These are phyloP conservation scores for Bimuria novae-zelandiae DNA, from an alignment of 2,329 filamentous ascomycete species.

Conservation along the genomic window DNA sequence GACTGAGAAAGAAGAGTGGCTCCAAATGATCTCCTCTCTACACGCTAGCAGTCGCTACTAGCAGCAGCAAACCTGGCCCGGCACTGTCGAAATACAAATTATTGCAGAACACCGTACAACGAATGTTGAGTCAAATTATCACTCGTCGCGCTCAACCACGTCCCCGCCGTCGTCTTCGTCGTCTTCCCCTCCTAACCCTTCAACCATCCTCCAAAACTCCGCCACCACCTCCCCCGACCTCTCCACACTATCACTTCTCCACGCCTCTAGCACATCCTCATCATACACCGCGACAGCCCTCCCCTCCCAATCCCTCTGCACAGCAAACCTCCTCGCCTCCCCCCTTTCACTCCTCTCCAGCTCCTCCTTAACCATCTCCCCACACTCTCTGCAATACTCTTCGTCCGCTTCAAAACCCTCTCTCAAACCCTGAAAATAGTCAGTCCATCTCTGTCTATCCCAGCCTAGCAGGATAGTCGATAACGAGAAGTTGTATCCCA, in stretches of 20 bases:
- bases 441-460: neutral
- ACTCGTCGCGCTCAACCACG: neutral
- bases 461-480: neutral
- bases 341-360: neutral
- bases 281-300: neutral
- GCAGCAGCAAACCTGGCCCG: no score
- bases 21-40: neutral
- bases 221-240: neutral
- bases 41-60: neutral
- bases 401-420: neutral
- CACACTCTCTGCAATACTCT: neutral
- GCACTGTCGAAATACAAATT: no score
- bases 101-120: no score
- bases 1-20: neutral
- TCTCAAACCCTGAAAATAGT: neutral
- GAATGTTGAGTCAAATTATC: no score
- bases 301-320: neutral
- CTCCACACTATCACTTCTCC: neutral
- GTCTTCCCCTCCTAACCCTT: neutral
- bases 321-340: neutral
- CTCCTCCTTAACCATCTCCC: neutral
- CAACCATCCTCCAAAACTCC: neutral
- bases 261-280: constrained; percentile 13
- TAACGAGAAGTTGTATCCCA: neutral
- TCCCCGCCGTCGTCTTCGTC: neutral